Percentiles rank a stretch among this genome's conserved stretches.
Conservation (phyloP, 176 grass and related monocot genomes). For the Avena eriantha region DNA sequence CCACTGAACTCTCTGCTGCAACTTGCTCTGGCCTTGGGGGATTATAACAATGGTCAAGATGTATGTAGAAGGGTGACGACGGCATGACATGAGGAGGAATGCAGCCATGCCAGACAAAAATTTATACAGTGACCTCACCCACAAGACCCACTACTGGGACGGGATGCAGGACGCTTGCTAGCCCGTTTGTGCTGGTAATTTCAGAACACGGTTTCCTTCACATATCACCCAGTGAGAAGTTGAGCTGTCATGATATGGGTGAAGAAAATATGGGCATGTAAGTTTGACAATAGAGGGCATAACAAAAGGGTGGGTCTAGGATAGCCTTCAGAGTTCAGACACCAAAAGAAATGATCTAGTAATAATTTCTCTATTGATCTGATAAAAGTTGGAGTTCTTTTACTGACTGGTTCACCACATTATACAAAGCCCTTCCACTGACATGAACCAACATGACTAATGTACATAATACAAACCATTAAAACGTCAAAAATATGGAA, state of each 20-base stretch:
- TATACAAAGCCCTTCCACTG: background rate
- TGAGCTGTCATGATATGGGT: slow-evolving; percentile 21
- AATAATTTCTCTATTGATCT: background rate
- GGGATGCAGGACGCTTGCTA: slow-evolving; percentile 20
- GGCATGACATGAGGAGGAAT: slow-evolving; percentile 62
- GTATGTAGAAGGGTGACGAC: slow-evolving; percentile 48
- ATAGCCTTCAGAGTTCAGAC: background rate
- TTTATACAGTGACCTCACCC: slow-evolving; percentile 22
- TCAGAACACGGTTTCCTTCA: slow-evolving; percentile 37
- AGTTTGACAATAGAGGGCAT: slow-evolving; percentile 1
- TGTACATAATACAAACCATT: background rate
- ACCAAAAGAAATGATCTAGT: background rate
- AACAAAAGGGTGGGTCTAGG: slow-evolving; percentile 16
- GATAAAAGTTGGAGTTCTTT: slow-evolving; percentile 1
- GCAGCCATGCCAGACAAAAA: slow-evolving; percentile 34
- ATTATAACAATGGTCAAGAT: slow-evolving; percentile 47
- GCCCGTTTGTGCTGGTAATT: slow-evolving; percentile 37
- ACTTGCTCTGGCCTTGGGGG: slow-evolving; percentile 34
- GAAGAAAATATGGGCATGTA: slow-evolving; percentile 17
- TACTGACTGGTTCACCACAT: slow-evolving; percentile 20
- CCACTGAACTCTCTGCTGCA: slow-evolving; percentile 64
- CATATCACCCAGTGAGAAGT: slow-evolving; percentile 36
- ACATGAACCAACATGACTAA: background rate
- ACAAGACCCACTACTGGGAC: slow-evolving; percentile 8
- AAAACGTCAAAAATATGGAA: background rate